A percentile compares a stretch with the other conserved stretches of the same genome.
These are phyloP conservation scores for Lonicera japonica DNA, from an alignment of 129 eudicot genomes.

Conservation along the genomic window DNA sequence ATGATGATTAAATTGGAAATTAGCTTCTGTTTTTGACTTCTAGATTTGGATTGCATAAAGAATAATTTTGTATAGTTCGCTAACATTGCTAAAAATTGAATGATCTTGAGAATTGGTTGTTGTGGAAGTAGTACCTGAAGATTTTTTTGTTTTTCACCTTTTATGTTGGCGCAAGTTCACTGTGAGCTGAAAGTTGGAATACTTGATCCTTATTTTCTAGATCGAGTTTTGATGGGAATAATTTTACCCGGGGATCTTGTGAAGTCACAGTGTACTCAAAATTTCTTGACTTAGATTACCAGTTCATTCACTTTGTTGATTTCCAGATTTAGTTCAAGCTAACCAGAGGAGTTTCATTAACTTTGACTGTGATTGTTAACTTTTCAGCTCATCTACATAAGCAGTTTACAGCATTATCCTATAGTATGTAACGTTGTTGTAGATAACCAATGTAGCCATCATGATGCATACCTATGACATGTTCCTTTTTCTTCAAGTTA, in stretches of 20 bases:
- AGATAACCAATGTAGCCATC: neutral
- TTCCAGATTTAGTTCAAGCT: too few species aligned
- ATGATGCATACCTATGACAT: neutral
- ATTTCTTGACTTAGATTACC: too few species aligned
- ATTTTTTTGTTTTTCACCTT: too few species aligned
- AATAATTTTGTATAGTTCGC: too few species aligned
- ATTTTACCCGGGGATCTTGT: too few species aligned
- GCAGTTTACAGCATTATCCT: too few species aligned
- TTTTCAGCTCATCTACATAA: neutral
- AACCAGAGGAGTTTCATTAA: neutral
- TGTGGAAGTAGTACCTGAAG: neutral
- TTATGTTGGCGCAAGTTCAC: neutral
- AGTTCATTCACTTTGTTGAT: too few species aligned
- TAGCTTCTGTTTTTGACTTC: neutral
- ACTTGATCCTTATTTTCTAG: neutral
- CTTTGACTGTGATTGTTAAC: neutral
- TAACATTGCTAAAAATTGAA: neutral
- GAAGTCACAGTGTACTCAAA: too few species aligned
- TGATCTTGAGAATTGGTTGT: neutral
- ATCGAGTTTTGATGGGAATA: neutral
- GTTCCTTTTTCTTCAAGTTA: neutral
- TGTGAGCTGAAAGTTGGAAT: constrained; percentile 10
- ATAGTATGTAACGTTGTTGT: too few species aligned
- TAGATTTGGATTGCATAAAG: too few species aligned
- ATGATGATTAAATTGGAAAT: neutral